Percentiles rank a stretch among this genome's conserved stretches.
Evolutionary conservation across 805 yeast species (phyloP).

Genomic region (Teunomyces funiuensis): DNA sequence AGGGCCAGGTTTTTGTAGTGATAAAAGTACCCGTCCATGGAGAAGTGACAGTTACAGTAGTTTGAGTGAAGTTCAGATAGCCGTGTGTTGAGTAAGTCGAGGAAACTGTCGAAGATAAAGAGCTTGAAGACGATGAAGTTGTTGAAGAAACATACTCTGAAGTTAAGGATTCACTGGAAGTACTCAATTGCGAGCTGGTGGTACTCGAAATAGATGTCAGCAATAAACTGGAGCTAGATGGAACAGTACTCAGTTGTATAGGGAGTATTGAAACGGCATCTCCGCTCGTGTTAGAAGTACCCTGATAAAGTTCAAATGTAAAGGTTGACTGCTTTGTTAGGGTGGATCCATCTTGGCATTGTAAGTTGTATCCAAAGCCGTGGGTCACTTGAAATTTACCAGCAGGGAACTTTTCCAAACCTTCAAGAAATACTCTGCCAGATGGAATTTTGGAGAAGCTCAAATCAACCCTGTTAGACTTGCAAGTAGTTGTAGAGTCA

Average conservation of each 20-base stretch:
- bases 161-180: not conserved
- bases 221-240: not conserved
- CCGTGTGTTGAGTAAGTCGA: not conserved
- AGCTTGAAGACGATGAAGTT: not conserved
- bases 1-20: slow-evolving; percentile 2
- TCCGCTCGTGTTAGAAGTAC: not conserved
- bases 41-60: slow-evolving; percentile 2
- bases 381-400: slow-evolving; percentile 8
- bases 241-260: not conserved
- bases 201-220: not conserved
- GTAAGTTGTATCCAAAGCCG: slow-evolving; percentile 8
- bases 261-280: not conserved
- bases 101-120: not conserved
- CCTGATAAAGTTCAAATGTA: not conserved
- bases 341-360: slow-evolving; percentile 13
- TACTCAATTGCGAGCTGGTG: not conserved
- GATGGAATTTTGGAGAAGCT: slow-evolving; percentile 9
- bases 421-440: slow-evolving; percentile 16
- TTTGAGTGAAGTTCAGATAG: slow-evolving; percentile 1
- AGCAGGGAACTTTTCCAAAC: slow-evolving; percentile 11
- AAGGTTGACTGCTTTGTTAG: not conserved
- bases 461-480: slow-evolving; percentile 6
- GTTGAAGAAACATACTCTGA: not conserved
- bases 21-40: slow-evolving; percentile 6
- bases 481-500: not conserved